Conservation (phyloP, 305 asterid genomes). For the Lippia alba region DNA sequence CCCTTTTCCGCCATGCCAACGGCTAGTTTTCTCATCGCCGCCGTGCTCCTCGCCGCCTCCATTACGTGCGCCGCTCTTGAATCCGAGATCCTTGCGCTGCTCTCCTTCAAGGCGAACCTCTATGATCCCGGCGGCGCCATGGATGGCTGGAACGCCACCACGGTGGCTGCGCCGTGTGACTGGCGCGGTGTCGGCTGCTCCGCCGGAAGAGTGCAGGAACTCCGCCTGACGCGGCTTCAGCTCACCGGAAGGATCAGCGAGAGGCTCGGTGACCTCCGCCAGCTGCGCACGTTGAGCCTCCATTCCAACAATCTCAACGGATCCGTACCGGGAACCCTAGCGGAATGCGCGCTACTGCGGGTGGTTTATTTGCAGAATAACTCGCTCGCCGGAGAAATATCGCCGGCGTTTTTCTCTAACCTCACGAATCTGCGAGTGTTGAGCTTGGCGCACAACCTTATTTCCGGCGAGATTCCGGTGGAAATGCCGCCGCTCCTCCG, state of each 20-base stretch:
- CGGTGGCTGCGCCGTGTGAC: constrained; percentile 63
- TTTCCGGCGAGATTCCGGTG: constrained; percentile 46
- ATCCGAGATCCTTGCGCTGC: constrained; percentile 46
- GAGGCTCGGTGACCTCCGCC: constrained; percentile 42
- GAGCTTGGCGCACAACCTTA: constrained; percentile 51
- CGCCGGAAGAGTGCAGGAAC: constrained; percentile 52
- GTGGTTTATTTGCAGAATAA: constrained; percentile 60
- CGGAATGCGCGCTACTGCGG: constrained; percentile 50
- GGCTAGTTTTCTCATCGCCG: constrained; percentile 42
- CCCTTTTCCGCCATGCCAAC: constrained; percentile 48
- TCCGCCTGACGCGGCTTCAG: constrained; percentile 58
- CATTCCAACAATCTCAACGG: constrained; percentile 61
- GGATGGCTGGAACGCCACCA: constrained; percentile 56
- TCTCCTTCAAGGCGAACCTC: constrained; percentile 47
- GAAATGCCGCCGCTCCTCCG: constrained; percentile 40
- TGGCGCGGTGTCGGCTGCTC: constrained; percentile 63
- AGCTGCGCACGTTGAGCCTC: constrained; percentile 56
- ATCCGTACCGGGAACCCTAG: constrained; percentile 47
- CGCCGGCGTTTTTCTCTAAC: constrained; percentile 45
- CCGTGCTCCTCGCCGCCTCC: constrained; percentile 22
- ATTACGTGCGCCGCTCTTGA: constrained; percentile 32
- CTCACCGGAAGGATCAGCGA: constrained; percentile 49
- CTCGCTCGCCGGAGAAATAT: constrained; percentile 51
- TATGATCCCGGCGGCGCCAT: constrained; percentile 61
- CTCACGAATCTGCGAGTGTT: constrained; percentile 54